Base-by-base conservation (phyloP, 306 rosid species). In the Canavalia ensiformis region DNA sequence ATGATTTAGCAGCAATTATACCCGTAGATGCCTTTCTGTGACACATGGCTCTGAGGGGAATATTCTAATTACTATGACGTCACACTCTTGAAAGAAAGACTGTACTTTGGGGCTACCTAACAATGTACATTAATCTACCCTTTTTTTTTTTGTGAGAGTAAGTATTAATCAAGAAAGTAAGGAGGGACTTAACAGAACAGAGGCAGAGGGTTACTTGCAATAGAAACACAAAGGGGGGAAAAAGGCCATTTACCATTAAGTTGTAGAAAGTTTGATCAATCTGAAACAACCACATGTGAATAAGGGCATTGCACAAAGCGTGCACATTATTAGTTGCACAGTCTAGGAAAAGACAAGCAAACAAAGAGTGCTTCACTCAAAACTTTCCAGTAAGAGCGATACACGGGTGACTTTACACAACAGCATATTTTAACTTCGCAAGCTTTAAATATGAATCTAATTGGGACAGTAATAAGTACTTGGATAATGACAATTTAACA, bases 61-160 rank as follows among this genome's bases (percentile, higher is more conserved):
- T 87, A 87, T 89, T 83, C 87, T 81, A 57, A 56, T 71, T 73
- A 63, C 76, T 7, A 77, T 74, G 83, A 83, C 72, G 64, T 72
- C 77, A 86, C 54, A 13, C 34, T 69, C 50, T 54, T 55, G 39
- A 68, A 59, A 46, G 64, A 54, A 81, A 77, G 1, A 81, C 76
- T 45, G 69, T 77, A 77, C 81, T 50, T 77, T 76, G 77, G 69
- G 12, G 57, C 59, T 58, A 55, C 72, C 82, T 59, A 77, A 54
- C 66, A 81, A 44, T 60, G 60, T 9, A 73, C 69, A 58, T 29
- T 60, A 50, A 73, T 47, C 29, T 46, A 39, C 2, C 0, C 4
- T 37, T 37, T 37, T 37, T 37, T 33, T 28, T 13, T 58, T 68
- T 37, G 9, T 34, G 8, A 39, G 11, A 37, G 30, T 60, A 12